These are phyloP conservation scores for Penicillium waksmanii DNA, from an alignment of 495 filamentous ascomycete species.

Conservation along the genomic window DNA sequence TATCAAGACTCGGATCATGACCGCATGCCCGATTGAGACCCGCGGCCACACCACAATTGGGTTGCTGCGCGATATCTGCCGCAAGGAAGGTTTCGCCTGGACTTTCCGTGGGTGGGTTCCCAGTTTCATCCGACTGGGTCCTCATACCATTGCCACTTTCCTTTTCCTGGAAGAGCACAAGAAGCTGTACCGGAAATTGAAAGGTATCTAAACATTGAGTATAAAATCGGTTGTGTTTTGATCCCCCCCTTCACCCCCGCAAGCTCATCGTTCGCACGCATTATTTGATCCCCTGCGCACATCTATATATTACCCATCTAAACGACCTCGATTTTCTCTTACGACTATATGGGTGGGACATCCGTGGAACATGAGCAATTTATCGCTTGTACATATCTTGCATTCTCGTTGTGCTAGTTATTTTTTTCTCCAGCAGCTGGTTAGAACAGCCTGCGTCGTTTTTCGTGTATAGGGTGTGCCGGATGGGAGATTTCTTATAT, in stretches of 20 bases:
- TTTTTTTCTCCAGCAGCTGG: slow-evolving; percentile 4
- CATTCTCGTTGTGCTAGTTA: slow-evolving; percentile 23
- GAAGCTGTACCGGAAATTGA: slow-evolving; percentile 54
- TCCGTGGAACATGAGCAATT: slow-evolving; percentile 21
- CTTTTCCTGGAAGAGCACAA: slow-evolving; percentile 86
- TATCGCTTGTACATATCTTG: slow-evolving; percentile 33
- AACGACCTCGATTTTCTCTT: slow-evolving; percentile 7
- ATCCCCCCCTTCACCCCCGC: slow-evolving; percentile 20
- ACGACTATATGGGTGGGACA: slow-evolving; percentile 25
- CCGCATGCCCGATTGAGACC: slow-evolving; percentile 54
- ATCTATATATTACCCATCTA: slow-evolving; percentile 20
- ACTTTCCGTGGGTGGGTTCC: slow-evolving; percentile 98
- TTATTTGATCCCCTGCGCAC: slow-evolving; percentile 12
- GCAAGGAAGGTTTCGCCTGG: slow-evolving; percentile 81
- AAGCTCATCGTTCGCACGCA: slow-evolving; percentile 29
- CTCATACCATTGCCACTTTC: slow-evolving; percentile 94
- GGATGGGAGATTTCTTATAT: slow-evolving; percentile 18
- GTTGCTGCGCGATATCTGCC: slow-evolving; percentile 69
- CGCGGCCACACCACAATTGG: slow-evolving; percentile 60
- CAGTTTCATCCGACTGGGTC: slow-evolving; percentile 88
- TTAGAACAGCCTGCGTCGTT: not conserved
- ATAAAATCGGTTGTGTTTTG: slow-evolving; percentile 26
- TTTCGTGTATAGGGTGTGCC: slow-evolving; percentile 19
- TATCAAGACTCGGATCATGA: slow-evolving; percentile 96
- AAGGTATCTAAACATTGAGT: slow-evolving; percentile 35